Percentiles rank a stretch among this genome's conserved stretches.
phyloP scores from a whole-genome alignment of 495 filamentous ascomycete species.

The Penicillium turbatum region DNA sequence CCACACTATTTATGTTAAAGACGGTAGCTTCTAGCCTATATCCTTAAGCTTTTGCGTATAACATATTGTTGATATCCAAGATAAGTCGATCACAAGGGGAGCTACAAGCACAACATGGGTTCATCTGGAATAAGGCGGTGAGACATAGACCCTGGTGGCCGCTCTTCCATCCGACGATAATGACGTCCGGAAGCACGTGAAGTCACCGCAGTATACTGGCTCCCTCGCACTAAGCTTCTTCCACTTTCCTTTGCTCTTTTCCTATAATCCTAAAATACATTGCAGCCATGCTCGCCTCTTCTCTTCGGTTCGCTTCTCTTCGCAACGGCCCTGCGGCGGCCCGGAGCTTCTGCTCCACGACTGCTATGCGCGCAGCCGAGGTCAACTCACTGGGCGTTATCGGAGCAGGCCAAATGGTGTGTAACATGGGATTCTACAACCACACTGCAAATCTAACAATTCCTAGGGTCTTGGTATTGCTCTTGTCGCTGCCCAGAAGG shows the following conservation, averaged over 20 bases:
- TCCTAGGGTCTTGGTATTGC: slow-evolving; percentile 90
- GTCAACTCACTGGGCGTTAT: slow-evolving; percentile 89
- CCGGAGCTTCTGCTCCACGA: slow-evolving; percentile 45
- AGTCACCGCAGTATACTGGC: slow-evolving; percentile 3
- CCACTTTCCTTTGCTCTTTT: background rate
- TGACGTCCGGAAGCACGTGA: slow-evolving; percentile 12
- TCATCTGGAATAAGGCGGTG: background rate
- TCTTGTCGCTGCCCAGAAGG: slow-evolving; percentile 84
- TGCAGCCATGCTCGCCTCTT: slow-evolving; percentile 33
- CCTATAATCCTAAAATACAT: background rate
- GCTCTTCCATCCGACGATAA: background rate
- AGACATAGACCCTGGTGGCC: background rate
- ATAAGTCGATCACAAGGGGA: background rate
- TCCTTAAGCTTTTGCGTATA: no score
- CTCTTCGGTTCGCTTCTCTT: slow-evolving; percentile 22
- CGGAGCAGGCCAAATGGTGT: slow-evolving; percentile 95
- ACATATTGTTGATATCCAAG: no score
- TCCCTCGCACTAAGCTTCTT: slow-evolving; percentile 7
- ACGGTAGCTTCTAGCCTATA: no score
- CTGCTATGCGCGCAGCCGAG: slow-evolving; percentile 54
- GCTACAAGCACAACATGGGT: background rate
- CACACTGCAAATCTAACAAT: slow-evolving; percentile 15
- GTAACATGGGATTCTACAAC: slow-evolving; percentile 6
- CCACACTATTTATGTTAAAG: no score
- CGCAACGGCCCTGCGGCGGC: slow-evolving; percentile 31